Evolutionary conservation across 1,284 basidiomycete species (phyloP).

Genomic region (Clitocybe nebularis): DNA sequence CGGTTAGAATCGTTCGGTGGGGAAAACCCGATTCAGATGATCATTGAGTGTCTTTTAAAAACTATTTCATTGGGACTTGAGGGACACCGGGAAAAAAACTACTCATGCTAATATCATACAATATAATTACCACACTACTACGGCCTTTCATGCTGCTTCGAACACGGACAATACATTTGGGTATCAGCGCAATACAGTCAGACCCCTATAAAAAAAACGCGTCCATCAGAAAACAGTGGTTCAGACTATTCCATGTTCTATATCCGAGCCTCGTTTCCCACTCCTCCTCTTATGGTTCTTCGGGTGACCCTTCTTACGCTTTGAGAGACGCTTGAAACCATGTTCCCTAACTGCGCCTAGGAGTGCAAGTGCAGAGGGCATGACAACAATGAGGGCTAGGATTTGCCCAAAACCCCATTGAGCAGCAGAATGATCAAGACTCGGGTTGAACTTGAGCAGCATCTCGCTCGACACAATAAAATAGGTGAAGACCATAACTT

Average conservation of each 20-base stretch:
- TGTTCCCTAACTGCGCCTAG: constrained; percentile 26
- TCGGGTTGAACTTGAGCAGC: constrained; percentile 26
- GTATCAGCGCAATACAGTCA: no score
- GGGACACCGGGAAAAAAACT: no score
- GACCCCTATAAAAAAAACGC: no score
- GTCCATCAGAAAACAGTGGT: no score
- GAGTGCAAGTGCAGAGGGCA: constrained; percentile 31
- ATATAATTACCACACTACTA: no score
- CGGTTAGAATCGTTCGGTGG: constrained; percentile 50
- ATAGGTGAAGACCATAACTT: constrained; percentile 34
- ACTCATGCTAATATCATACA: no score
- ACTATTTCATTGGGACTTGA: constrained; percentile 7
- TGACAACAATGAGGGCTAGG: constrained; percentile 30
- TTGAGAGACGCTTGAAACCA: constrained; percentile 26
- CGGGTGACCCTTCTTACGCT: constrained; percentile 19
- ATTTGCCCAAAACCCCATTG: constrained; percentile 35
- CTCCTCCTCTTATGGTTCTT: constrained; percentile 1
- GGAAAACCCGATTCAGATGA: constrained; percentile 44
- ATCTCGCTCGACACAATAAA: constrained; percentile 36
- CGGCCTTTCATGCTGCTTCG: no score
- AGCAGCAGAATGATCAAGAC: constrained; percentile 17
- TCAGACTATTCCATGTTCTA: not conserved
- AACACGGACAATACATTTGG: no score
- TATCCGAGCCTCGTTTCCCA: not conserved
- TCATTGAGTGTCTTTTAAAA: constrained; percentile 26